These are phyloP conservation scores for Neoboletus brunneissimus DNA, from an alignment of 768 basidiomycete genomes.

Conservation along the genomic window DNA sequence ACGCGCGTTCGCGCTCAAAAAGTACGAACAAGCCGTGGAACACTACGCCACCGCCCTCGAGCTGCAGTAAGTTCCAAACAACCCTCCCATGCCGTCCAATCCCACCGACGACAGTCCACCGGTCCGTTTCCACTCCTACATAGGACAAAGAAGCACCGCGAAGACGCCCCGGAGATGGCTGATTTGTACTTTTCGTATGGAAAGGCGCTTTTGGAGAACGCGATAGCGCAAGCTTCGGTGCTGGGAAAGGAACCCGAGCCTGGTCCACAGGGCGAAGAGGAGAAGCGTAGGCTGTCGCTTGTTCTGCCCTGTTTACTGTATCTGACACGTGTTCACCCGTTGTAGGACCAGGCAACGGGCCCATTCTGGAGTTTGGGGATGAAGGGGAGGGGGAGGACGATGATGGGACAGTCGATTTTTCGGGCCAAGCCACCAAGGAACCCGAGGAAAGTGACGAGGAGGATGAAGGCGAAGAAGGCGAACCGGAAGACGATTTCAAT, in stretches of 20 bases:
- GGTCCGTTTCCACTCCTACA: not conserved
- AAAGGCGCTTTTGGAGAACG: constrained; percentile 89
- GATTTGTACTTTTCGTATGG: constrained; percentile 91
- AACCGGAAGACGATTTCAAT: constrained; percentile 96
- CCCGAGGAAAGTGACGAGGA: constrained; percentile 51
- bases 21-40: constrained; percentile 83
- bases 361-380: constrained; percentile 81
- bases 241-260: constrained; percentile 79
- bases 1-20: constrained; percentile 84
- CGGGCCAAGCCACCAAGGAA: constrained; percentile 55
- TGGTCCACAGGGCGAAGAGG: constrained; percentile 39
- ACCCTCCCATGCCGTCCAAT: not conserved
- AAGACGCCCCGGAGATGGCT: constrained; percentile 79
- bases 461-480: constrained; percentile 62
- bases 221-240: constrained; percentile 82
- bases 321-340: constrained; percentile 14
- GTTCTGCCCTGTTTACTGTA: not conserved
- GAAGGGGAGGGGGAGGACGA: constrained; percentile 64
- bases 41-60: constrained; percentile 84
- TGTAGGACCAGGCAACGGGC: constrained; percentile 43
- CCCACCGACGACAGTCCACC: constrained; percentile 11
- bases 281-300: constrained; percentile 30
- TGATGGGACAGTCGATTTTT: constrained; percentile 60
- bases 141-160: constrained; percentile 73
- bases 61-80: constrained; percentile 57